These are phyloP conservation scores for Aspergillus texensis DNA, from an alignment of 2,329 filamentous ascomycete genomes.

Conservation along the genomic window DNA sequence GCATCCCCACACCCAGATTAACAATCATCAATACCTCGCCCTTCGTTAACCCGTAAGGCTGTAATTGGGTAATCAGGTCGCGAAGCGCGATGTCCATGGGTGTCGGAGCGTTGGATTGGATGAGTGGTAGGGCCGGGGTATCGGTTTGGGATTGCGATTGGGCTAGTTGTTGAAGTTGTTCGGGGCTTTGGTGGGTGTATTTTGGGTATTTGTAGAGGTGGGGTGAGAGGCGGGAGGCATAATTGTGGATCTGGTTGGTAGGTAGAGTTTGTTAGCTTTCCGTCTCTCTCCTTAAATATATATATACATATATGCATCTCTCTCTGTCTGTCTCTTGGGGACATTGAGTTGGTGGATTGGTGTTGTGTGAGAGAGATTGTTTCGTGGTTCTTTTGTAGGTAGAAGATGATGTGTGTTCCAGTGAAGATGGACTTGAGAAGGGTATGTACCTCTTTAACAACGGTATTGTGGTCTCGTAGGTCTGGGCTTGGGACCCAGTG, in stretches of 20 bases:
- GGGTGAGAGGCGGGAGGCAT: slow-evolving; percentile 42
- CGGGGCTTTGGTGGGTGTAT: slow-evolving; percentile 26
- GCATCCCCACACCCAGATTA: slow-evolving; percentile 47
- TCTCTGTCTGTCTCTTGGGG: no score
- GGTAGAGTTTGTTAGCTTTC: not conserved
- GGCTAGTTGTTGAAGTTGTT: slow-evolving; percentile 19
- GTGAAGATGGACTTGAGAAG: no score
- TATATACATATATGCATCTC: no score
- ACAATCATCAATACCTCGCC: slow-evolving; percentile 50
- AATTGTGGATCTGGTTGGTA: slow-evolving; percentile 43
- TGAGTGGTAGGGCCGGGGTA: not conserved
- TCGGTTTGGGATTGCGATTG: slow-evolving; percentile 4
- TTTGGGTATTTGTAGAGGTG: slow-evolving; percentile 43
- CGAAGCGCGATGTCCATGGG: slow-evolving; percentile 41
- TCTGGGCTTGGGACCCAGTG: slow-evolving; percentile 46
- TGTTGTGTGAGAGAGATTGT: not conserved
- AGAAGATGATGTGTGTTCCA: no score
- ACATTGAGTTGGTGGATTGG: not conserved
- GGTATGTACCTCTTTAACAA: slow-evolving; percentile 47
- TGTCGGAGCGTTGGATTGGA: slow-evolving; percentile 26
- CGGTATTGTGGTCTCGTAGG: slow-evolving; percentile 49
- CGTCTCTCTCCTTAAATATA: not conserved
- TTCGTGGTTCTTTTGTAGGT: not conserved
- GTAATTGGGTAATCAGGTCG: slow-evolving; percentile 38
- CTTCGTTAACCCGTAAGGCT: slow-evolving; percentile 48